Evolutionary conservation across 768 basidiomycete species (phyloP).

Genomic region (Phaeotremella skinneri): DNA sequence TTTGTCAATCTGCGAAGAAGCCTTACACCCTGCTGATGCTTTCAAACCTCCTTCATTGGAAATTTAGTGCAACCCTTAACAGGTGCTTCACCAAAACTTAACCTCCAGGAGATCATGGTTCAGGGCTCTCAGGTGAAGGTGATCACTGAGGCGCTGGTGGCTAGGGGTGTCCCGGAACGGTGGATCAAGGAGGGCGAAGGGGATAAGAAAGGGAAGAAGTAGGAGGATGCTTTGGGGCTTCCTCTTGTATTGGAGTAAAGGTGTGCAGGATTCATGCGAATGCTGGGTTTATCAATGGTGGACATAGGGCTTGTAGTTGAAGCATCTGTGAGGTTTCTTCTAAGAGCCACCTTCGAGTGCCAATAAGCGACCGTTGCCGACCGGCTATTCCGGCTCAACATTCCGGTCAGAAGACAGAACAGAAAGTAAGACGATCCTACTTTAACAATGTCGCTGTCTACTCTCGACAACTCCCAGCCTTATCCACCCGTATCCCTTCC

Average conservation of each 20-base stretch:
- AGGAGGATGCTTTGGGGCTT: neutral
- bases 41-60: neutral
- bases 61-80: conserved; percentile 35
- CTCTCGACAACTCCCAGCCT: neutral
- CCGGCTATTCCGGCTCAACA: no score
- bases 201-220: conserved; percentile 5
- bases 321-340: neutral
- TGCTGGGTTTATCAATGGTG: no score
- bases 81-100: conserved; percentile 42
- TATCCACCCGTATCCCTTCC: no score
- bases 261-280: no score
- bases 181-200: conserved; percentile 63
- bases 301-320: no score
- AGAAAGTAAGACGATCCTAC: no score
- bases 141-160: conserved; percentile 66
- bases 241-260: no score
- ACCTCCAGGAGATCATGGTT: conserved; percentile 67
- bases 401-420: no score
- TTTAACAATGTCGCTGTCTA: no score
- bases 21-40: neutral
- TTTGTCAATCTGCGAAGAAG: neutral
- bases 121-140: conserved; percentile 76
- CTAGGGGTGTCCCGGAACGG: conserved; percentile 72
- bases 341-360: neutral
- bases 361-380: neutral